Evolutionary conservation across 75 land plant species (phyloP), one percentile per base, ranked within the genome.

Genomic region (Gnetum montanum): DNA sequence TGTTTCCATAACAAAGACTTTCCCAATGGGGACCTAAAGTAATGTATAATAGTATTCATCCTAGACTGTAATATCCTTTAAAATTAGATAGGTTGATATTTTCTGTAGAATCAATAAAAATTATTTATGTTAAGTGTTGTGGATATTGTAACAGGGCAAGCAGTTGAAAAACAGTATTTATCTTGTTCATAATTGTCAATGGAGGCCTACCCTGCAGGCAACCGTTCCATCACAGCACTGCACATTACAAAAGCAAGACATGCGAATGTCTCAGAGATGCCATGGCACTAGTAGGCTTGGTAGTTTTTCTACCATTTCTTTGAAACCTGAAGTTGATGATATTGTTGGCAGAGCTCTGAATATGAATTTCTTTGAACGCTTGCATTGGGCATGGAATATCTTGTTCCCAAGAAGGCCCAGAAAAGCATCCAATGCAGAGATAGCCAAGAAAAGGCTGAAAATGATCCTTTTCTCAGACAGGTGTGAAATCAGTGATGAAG

Each of bases 401-500:
- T 16, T 93, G 8, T 93, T 93, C 54, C 97, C 97, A 35, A 31
- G 63, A 13, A 59, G 71, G 33, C 28, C 51, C 3, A 74, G 43
- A 22, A 59, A 54, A 24, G 68, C 55, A 26, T 84, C 97, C 7
- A 88, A 88, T 74, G 97, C 97, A 7, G 75, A 53, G 11, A 81
- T 91, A 22, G 97, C 97, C 12, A 88, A 91, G 63, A 93, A 91
- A 65, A 68, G 94, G 8, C 66, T 92, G 38, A 84, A 84, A 66
- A 92, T 92, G 97, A 88, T 92, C 49, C 85, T 92, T 5, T 85
- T 88, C 60, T 84, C 97, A 15, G 97, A 92, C 56, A 55, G 97
- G 41, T 92, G 97, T 73, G 95, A 73, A 34, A 85, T 92, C 15
- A 88, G 76, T 54, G 97, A 92, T 43, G 94, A 84, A 61, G 97